These are phyloP conservation scores for Lactifluus subvellereus DNA, from an alignment of 768 basidiomycete genomes.

Conservation along the genomic window DNA sequence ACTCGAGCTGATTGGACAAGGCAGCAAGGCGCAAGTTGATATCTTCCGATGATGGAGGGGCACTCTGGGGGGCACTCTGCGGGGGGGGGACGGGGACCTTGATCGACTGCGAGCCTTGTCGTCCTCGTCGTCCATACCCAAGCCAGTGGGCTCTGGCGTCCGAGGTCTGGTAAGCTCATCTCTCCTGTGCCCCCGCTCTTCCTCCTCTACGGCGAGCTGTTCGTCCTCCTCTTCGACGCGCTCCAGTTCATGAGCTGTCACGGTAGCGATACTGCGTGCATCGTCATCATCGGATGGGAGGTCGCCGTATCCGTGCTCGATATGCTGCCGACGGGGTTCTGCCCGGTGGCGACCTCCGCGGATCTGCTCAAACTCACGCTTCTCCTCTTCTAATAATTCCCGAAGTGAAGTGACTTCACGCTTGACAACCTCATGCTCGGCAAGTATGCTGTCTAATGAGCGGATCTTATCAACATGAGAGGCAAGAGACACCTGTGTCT, in stretches of 20 bases:
- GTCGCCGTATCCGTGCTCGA: conserved; percentile 28
- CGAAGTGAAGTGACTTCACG: conserved; percentile 68
- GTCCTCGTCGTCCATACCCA: conserved; percentile 45
- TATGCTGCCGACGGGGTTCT: conserved; percentile 14
- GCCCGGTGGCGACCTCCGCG: conserved; percentile 26
- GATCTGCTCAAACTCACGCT: conserved; percentile 42
- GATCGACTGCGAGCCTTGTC: conserved; percentile 35
- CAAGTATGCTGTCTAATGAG: conserved; percentile 71
- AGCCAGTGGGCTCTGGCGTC: conserved; percentile 73
- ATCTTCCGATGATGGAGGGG: conserved; percentile 40
- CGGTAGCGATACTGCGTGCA: conserved; percentile 62
- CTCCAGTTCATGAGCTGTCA: conserved; percentile 63
- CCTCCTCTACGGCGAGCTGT: conserved; percentile 37
- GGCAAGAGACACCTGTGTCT: conserved; percentile 75
- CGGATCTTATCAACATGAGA: conserved; percentile 79
- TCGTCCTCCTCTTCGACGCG: conserved; percentile 74
- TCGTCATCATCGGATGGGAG: conserved; percentile 45
- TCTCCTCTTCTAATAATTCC: conserved; percentile 63
- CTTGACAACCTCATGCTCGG: conserved; percentile 81
- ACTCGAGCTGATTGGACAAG: conserved; percentile 67
- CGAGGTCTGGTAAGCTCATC: conserved; percentile 64
- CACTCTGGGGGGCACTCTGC: conserved; percentile 18
- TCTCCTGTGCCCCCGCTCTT: conserved; percentile 39
- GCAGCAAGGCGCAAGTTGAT: conserved; percentile 56
- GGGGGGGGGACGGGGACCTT: conserved; percentile 28